Evolutionary conservation across 495 filamentous ascomycete genomes (phyloP), one percentile per base, ranked within the genome.

Genomic region (Xylaria telfairii): DNA sequence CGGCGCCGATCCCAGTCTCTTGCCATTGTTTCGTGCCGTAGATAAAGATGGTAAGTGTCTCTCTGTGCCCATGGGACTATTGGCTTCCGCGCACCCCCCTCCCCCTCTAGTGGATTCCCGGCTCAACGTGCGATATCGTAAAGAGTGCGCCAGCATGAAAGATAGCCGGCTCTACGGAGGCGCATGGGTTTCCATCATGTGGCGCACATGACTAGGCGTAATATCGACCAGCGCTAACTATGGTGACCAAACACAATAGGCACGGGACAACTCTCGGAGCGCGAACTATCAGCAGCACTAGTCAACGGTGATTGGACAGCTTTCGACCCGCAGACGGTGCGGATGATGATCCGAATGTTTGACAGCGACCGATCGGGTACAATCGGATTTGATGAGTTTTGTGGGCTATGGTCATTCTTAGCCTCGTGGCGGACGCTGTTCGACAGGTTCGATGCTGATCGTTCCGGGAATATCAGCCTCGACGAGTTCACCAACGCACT

Each of bases 301-400:
- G 96, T 99, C 49, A 99, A 99, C 79, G 95, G 94, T 53, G 96
- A 99, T 83, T 98, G 90, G 86, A 92, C 93, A 6, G 87, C 92
- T 5, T 99, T 99, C 79, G 96, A 99, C 81, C 89, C 91, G n/a
- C 92, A 97, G 73, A 99, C 96, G 3, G 93, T 99, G 68, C 91
- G 91, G 71, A 96, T 97, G 93, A 98, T 99, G 96, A 97, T 98
- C 71, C 90, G 91, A 77, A 98, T 98, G 96, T 99, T 99, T 82
- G 96, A 98, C 83, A 90, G 86, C 72, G 92, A 97, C 83, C 91
- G 92, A 68, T 92, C 88, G 67, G 94, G 95, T 57, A 92, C 90
- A 7, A 97, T 99, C 77, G 92, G 89, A 60, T 99, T 97, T 78
- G 91, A 97, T 72, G 96, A 99, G 81, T 99, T 99, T 74, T 96